Evolutionary conservation across 2,329 filamentous ascomycete species (phyloP), one percentile per base, ranked within the genome.

Genomic region (Stemphylium vesicarium): DNA sequence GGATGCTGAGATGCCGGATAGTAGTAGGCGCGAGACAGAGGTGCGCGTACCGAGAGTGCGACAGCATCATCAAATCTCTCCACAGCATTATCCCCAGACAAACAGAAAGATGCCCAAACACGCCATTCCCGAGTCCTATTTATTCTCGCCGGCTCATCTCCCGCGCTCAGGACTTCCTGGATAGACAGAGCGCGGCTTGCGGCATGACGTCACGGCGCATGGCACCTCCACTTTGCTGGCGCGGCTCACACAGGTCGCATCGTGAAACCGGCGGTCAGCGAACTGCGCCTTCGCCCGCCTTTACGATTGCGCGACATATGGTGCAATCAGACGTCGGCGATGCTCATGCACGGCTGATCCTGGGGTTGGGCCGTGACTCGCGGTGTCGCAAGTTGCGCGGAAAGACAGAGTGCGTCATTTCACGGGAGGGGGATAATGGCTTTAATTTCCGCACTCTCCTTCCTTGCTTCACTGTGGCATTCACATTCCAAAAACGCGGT

Each of bases 381-480:
- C 38, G 16, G 39, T 31, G 51, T 44, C 41, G 15, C 45, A 44
- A 26, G 51, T 39, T 42, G 35, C 18, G 49, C 39, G 36, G 32
- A 37, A 43, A 16, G 40, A 49, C 42, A 50, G 50, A 47, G 45
- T 64, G 61, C 61, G 64, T 65, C 64, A 65, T 67, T 49, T 47
- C 45, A 50, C 56, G 35, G 20, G 39, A 48, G 37, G 35, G 51
- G 58, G 44, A 43, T 38, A 11, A 26, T 44, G 33, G 29, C 40
- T 50, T 46, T 52, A 52, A 38, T 52, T 11, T 41, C 24, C 40
- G 13, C 36, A 10, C 44, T 46, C 49, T 51, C 45, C 43, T 48
- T 49, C 33, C 32, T 29, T 16, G 31, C 35, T 50, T 20, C 36
- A 11, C n/a, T 29, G 7, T 18, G n/a, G 15, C 15, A 20, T 40